Base-by-base conservation (phyloP, 352 stramenopile species). In the Phytopythium kandeliae region DNA sequence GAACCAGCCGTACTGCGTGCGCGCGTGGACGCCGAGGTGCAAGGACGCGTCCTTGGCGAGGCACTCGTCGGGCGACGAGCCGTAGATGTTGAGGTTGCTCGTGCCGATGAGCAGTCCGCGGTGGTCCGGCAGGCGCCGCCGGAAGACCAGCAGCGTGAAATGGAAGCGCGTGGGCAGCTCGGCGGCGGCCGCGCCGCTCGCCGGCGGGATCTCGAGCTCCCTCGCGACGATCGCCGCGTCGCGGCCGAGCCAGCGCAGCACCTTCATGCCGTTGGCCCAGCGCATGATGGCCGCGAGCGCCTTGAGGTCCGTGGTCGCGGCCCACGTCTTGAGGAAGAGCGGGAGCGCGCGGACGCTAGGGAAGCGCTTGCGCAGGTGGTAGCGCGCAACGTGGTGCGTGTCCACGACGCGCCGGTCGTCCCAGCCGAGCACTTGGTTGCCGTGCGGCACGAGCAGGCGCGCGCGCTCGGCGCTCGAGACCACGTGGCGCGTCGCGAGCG, bases 391-490 rank as follows among this genome's bases (percentile, higher is more conserved):
- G 51, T 60, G 65, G 13, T 21, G 5, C 3, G 36, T 26, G 11
- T 73, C 57, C 10, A 80, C 46, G 8, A 48, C 63, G 21, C 70
- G 64, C 38, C 65, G 56, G 62, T 77, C 67, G 12, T 40, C 43
- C 70, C 70, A 80, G 15, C 67, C 70, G 4, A 80, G 59, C 19
- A 70, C 67, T 8, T 55, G n/a, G 44, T 74, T 72, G 15, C 51
- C 44, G 2, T 12, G 34, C 12, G 31, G 60, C 10, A 79, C 55
- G 21, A 79, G 61, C 24, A 45, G 48, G 35, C 58, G 21, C 10
- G 57, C 35, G 31, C 74, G 47, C 25, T 43, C 42, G 4, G 40
- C 40, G 57, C 73, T 75, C 30, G 57, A 53, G 21, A 60, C 25
- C 37, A 68, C 65, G 40, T 55, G 51, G 37, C 1, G n/a, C 8